phyloP scores from a whole-genome alignment of 2,329 filamentous ascomycete species.

The Plenodomus biglobosus region DNA sequence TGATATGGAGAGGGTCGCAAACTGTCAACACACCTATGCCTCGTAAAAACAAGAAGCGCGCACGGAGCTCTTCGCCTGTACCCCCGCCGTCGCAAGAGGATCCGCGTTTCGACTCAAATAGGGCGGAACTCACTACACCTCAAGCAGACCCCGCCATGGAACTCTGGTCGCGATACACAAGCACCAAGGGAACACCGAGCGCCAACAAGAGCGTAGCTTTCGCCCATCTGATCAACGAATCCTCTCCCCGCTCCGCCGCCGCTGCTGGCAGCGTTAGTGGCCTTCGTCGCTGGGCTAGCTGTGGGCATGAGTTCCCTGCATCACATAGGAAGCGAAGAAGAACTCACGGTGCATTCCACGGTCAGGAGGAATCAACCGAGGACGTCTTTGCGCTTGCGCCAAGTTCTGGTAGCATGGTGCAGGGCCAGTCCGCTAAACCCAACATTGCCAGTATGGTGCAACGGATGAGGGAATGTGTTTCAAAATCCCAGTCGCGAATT shows the following conservation, averaged over 20 bases:
- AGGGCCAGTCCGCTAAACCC: slow-evolving; percentile 27
- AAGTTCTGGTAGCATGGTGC: slow-evolving; percentile 36
- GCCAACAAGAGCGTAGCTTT: slow-evolving; percentile 45
- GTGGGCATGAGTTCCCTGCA: slow-evolving; percentile 52
- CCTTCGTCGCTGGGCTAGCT: slow-evolving; percentile 54
- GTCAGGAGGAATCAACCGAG: slow-evolving; percentile 26
- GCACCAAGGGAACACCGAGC: slow-evolving; percentile 41
- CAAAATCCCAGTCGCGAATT: slow-evolving; percentile 24
- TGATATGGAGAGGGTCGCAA: slow-evolving; percentile 59
- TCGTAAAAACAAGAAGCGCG: slow-evolving; percentile 49
- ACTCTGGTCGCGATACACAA: slow-evolving; percentile 51
- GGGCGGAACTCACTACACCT: slow-evolving; percentile 44
- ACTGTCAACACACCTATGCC: slow-evolving; percentile 47
- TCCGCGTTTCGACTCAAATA: slow-evolving; percentile 25
- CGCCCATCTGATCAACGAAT: slow-evolving; percentile 49
- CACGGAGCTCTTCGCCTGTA: slow-evolving; percentile 51
- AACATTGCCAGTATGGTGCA: slow-evolving; percentile 44
- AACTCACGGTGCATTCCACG: slow-evolving; percentile 38
- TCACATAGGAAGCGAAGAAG: slow-evolving; percentile 47
- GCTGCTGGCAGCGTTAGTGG: slow-evolving; percentile 51
- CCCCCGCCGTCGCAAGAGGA: slow-evolving; percentile 45
- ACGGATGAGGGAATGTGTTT: slow-evolving; percentile 50
- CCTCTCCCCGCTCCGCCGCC: slow-evolving; percentile 49
- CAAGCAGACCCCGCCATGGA: slow-evolving; percentile 52
- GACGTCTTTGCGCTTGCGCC: slow-evolving; percentile 34